phyloP scores from a whole-genome alignment of 805 yeast species.

The Candida silvatica region DNA sequence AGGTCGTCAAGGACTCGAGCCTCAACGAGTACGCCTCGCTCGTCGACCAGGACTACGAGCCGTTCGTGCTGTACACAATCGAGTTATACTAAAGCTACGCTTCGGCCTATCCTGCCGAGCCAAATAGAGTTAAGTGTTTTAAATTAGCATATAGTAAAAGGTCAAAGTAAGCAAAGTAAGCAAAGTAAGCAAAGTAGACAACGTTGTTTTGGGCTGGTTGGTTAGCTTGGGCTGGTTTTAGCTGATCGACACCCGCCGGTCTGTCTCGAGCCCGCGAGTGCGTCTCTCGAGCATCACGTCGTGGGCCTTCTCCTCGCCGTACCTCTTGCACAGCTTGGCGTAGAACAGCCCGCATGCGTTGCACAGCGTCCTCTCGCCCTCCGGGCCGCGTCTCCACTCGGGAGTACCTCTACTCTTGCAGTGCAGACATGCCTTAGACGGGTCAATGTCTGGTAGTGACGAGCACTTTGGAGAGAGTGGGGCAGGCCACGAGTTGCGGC shows the following conservation, averaged over 20 bases:
- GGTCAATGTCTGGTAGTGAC: constrained; percentile 2
- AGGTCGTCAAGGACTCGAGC: constrained; percentile 45
- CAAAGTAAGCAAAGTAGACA: too few relatives aligned
- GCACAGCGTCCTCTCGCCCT: constrained; percentile 67
- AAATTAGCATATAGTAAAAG: too few relatives aligned
- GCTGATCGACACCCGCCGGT: constrained; percentile 22
- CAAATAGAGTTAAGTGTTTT: too few relatives aligned
- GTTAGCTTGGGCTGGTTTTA: too few relatives aligned
- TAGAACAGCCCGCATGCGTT: constrained; percentile 78
- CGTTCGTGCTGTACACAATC: constrained; percentile 77
- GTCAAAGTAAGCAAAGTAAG: too few relatives aligned
- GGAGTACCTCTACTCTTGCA: constrained; percentile 60
- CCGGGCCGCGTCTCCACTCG: constrained; percentile 81
- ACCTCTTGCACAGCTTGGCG: constrained; percentile 54
- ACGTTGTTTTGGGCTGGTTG: too few relatives aligned
- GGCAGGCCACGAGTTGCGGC: neutral
- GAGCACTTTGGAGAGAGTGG: neutral
- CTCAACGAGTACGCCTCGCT: constrained; percentile 84
- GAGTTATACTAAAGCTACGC: constrained; percentile 29
- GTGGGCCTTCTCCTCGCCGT: constrained; percentile 45
- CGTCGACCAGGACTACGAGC: constrained; percentile 94
- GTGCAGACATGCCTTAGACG: constrained; percentile 19
- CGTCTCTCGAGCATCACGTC: constrained; percentile 28
- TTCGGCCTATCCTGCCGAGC: too few relatives aligned
- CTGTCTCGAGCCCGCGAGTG: constrained; percentile 17